phyloP scores from a whole-genome alignment of 371 early-diverging fungal genomes.

The Furculomyces boomerangus region DNA sequence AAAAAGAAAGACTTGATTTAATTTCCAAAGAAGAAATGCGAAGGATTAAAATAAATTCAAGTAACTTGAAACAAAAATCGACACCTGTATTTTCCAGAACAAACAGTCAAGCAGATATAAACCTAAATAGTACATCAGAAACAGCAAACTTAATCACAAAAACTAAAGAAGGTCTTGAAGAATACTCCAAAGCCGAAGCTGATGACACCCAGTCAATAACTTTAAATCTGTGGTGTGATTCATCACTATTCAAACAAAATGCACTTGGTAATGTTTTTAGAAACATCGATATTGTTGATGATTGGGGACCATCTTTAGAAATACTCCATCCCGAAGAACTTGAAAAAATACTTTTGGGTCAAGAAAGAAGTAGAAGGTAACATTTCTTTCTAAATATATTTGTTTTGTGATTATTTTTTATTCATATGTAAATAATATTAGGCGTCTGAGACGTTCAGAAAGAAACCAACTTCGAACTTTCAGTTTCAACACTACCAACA shows the following conservation, averaged over 20 bases:
- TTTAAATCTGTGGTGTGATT: neutral
- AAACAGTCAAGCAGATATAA: neutral
- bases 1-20: slow-evolving; percentile 42
- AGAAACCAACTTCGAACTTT: neutral
- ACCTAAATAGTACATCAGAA: too few species aligned
- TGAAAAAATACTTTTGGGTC: slow-evolving; percentile 54
- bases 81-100: too few species aligned
- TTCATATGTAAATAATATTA: neutral
- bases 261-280: slow-evolving; percentile 31
- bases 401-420: neutral
- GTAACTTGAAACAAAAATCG: neutral
- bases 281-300: slow-evolving; percentile 39
- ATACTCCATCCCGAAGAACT: slow-evolving; percentile 60
- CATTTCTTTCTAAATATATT: neutral
- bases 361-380: slow-evolving; percentile 39
- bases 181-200: too few species aligned
- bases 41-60: neutral
- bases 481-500: too few species aligned
- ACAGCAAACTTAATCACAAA: too few species aligned
- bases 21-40: neutral
- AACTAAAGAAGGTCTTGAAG: too few species aligned
- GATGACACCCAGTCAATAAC: slow-evolving; percentile 11
- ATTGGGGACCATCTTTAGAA: slow-evolving; percentile 68
- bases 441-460: slow-evolving; percentile 1
- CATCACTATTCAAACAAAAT: slow-evolving; percentile 12